Evolutionary conservation across 805 yeast genomes (phyloP).

Genomic region (Wickerhamomyces tratensis): DNA sequence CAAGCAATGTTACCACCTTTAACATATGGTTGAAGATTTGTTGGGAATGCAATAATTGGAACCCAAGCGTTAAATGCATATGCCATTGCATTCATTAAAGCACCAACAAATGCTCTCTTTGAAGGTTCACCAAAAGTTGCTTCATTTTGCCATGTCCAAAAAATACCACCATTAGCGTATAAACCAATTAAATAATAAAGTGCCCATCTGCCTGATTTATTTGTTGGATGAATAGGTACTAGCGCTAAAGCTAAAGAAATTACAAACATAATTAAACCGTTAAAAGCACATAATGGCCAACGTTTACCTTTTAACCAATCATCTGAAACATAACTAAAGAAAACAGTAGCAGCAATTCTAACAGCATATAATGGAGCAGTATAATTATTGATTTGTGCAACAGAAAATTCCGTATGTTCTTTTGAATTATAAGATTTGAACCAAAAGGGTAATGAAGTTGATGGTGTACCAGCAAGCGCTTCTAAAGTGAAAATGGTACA

Average conservation of each 20-base stretch:
- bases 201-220: conserved; percentile 4
- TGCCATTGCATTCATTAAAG: conserved; percentile 6
- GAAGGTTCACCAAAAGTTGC: conserved; percentile 4
- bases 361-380: conserved; percentile 2
- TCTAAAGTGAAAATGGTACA: conserved; percentile 1
- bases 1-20: conserved; percentile 5
- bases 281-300: conserved; percentile 1
- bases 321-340: conserved; percentile 5
- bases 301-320: conserved; percentile 6
- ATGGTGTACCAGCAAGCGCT: background rate
- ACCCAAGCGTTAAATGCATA: conserved; percentile 4
- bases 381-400: conserved; percentile 4
- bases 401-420: background rate
- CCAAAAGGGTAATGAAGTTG: conserved; percentile 2
- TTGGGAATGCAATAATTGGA: conserved; percentile 3
- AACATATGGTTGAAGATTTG: conserved; percentile 4
- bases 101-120: conserved; percentile 7
- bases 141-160: conserved; percentile 8
- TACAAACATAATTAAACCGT: conserved; percentile 1
- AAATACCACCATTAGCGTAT: conserved; percentile 3
- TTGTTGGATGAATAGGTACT: conserved; percentile 5
- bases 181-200: conserved; percentile 5
- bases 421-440: conserved; percentile 3
- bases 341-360: conserved; percentile 1
- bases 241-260: conserved; percentile 2